Evolutionary conservation across 805 yeast genomes (phyloP).

Genomic region (Sungouiozyma intestinalis): DNA sequence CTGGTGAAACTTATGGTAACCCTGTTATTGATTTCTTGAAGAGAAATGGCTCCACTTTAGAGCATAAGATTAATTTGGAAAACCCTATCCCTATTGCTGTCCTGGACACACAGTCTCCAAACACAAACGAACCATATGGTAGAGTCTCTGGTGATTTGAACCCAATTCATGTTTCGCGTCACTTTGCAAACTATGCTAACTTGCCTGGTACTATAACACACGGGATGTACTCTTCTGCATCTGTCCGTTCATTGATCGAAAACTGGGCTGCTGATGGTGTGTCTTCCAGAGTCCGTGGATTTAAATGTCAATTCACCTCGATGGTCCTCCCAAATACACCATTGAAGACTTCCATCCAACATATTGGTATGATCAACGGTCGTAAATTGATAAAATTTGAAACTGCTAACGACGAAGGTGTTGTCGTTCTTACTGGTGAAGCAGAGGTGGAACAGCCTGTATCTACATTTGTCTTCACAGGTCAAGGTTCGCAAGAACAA

Average conservation of each 20-base stretch:
- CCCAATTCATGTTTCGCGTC: conserved; percentile 95
- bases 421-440: conserved; percentile 79
- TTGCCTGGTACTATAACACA: conserved; percentile 97
- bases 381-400: conserved; percentile 93
- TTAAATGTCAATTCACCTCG: conserved; percentile 81
- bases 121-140: conserved; percentile 93
- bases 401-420: conserved; percentile 75
- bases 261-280: conserved; percentile 98
- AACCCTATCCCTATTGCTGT: conserved; percentile 77
- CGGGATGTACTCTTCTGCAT: conserved; percentile 97
- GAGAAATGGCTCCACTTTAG: conserved; percentile 87
- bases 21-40: conserved; percentile 91
- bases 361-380: conserved; percentile 98
- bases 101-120: conserved; percentile 64
- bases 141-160: conserved; percentile 96
- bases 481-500: conserved; percentile 99
- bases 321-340: conserved; percentile 97
- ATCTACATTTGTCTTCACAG: conserved; percentile 94
- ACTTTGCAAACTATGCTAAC: conserved; percentile 84
- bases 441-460: conserved; percentile 99
- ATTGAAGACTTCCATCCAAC: conserved; percentile 79
- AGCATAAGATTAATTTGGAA: conserved; percentile 87
- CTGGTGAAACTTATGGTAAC: conserved; percentile 90
- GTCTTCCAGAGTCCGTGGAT: conserved; percentile 91
- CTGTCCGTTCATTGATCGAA: conserved; percentile 90